Base-by-base conservation (phyloP, 768 basidiomycete genomes). In the Lyophyllum semitale region DNA sequence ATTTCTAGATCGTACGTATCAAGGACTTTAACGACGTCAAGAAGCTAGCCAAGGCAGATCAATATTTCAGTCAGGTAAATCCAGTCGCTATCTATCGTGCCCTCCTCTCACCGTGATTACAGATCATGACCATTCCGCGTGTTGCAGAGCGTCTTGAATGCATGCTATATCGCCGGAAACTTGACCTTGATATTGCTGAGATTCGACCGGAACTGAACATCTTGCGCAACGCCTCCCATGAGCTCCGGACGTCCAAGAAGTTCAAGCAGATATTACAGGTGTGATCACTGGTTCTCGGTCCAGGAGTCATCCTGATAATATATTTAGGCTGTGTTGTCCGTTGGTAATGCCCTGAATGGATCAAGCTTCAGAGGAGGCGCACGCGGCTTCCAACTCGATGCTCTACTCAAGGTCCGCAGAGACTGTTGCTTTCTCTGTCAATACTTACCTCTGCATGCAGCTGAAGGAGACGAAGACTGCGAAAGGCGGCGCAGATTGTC, bases 331-430 rank as follows among this genome's bases (percentile, higher is more conserved):
- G 82, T 96, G 0, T 76, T 97, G 2, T 71, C 77, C 1, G 75
- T 96, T 17, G 95, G 95, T 0, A 98, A 97, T 63, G 80, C 80
- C 0, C 69, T 98, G 59, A 97, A 98, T 67, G 81, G 80, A 1
- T 86, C 89, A 1, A 88, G 83, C 0, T 94, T 92, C 70, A 84
- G 94, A 35, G 95, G 95, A 17, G 81, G 84, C 30, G 95, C 95
- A 13, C 75, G 73, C 4, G 95, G 95, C 1, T 96, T 98, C 72
- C 89, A 87, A 61, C 73, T 98, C 23, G 89, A 91, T 51, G 84
- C 89, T 0, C 70, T 98, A 23, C 68, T 86, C 22, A 94, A 95
- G 86, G 94, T 93, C 49, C 18, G 67, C 52, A 17, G 20, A 12
- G 8, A 18, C 59, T 22, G 18, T 9, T 9, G 26, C 35, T 25